Percentiles rank a stretch among this genome's conserved stretches.
Evolutionary conservation across 352 stramenopile genomes (phyloP).

Genomic region (Phytophthora fragariaefolia): DNA sequence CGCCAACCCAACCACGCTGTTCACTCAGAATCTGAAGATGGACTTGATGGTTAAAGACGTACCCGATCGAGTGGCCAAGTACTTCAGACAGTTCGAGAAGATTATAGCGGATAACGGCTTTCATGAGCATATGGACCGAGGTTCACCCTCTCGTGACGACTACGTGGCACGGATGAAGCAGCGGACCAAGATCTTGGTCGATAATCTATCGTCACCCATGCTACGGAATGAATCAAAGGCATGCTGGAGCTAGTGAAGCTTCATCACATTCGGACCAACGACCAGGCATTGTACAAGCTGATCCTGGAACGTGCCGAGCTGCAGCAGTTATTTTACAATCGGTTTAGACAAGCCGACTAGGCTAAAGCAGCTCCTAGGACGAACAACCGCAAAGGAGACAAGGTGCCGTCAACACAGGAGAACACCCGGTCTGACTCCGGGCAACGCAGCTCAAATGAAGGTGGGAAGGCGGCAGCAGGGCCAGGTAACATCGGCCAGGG

Average conservation of each 20-base stretch:
- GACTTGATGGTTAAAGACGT: slow-evolving; percentile 18
- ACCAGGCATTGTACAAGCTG: background rate
- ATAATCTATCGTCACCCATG: background rate
- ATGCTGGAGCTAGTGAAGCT: background rate
- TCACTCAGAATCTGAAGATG: slow-evolving; percentile 22
- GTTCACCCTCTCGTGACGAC: background rate
- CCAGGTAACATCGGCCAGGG: no score
- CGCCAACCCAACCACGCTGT: slow-evolving; percentile 9
- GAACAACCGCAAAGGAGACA: background rate
- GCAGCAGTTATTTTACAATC: background rate
- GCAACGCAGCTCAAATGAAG: no score
- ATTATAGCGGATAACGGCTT: background rate
- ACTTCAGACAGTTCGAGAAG: slow-evolving; percentile 10
- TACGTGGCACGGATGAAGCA: background rate
- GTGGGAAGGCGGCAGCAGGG: no score
- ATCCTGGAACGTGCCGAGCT: background rate
- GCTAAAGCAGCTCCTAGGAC: background rate
- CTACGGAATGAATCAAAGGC: background rate
- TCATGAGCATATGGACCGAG: slow-evolving; percentile 4
- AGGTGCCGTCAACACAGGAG: no score
- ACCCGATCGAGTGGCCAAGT: slow-evolving; percentile 7
- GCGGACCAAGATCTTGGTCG: background rate
- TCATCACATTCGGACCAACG: background rate
- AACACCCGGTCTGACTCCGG: no score
- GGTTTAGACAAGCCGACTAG: background rate